Base-by-base conservation (phyloP, 169 alveolate species). In the Theileria annulata region DNA sequence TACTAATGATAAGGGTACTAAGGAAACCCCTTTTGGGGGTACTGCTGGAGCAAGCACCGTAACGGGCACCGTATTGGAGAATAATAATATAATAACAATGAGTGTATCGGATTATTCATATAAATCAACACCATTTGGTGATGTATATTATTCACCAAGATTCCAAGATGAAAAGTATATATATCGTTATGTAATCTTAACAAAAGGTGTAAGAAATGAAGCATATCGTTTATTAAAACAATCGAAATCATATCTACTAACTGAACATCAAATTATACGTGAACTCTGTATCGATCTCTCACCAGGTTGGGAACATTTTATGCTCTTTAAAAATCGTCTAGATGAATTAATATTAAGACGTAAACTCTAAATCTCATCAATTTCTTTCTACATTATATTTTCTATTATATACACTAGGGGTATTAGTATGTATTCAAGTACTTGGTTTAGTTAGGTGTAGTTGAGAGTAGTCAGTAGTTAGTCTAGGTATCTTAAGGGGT, bases 241-340 rank as follows among this genome's bases (percentile, higher is more conserved):
- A n/a, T 79, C 86, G 62, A 91, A 93, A 49, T 79, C 88, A 21
- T 85, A 88, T 49, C 85, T 92, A 30, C 77, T 93, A 25, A 89
- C 95, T 27, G 96, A 93, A 64, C 88, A 91, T 21, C 92, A 91
- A 68, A 91, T 93, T 58, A 86, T 93, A 0, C 92, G 91, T 58
- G 92, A 89, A 19, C 79, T 93, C 28, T 92, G 92, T 23, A 93
- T 93, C 25, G 95, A 87, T 28, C 73, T 93, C 28, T 91, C 94
- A 0, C 94, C 92, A 37, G 96, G 96, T 30, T 93, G 96, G 96
- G 92, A 91, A 72, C 96, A 93, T 81, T 93, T 93, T 64, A 93
- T 93, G 96, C 82, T 88, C 47, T 93, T 85, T 79, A 88, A 90
- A 79, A 90, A 90, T 42, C 79, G 87, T 66, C 80, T 93, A 63